phyloP scores from a whole-genome alignment of 2,329 filamentous ascomycete species.

The Penicillium digitatum region DNA sequence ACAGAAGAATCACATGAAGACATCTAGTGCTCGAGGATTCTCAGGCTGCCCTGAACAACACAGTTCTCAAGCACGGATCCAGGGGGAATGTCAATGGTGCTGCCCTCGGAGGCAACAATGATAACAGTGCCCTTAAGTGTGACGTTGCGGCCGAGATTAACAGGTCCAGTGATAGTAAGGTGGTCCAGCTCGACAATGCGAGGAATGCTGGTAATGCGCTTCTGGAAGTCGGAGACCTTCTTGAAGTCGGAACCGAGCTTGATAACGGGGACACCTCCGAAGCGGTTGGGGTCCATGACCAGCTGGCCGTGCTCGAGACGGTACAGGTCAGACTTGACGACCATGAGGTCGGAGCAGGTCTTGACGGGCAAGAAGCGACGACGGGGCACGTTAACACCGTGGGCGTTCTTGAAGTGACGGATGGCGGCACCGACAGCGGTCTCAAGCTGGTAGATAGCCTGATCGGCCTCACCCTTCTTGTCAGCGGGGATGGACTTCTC shows the following conservation, averaged over 20 bases:
- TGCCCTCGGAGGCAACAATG: constrained; percentile 95
- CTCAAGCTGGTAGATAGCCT: constrained; percentile 97
- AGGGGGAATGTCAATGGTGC: constrained; percentile 95
- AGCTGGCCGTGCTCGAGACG: constrained; percentile 97
- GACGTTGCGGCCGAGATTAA: constrained; percentile 93
- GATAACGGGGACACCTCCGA: constrained; percentile 94
- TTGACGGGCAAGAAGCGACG: constrained; percentile 98
- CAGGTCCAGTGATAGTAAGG: constrained; percentile 93
- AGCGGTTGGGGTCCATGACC: constrained; percentile 92
- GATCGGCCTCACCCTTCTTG: constrained; percentile 99
- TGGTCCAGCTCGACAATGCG: constrained; percentile 58
- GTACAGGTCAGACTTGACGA: constrained; percentile 99
- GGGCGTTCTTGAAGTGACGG: constrained; percentile 96
- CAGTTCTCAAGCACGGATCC: constrained; percentile 98
- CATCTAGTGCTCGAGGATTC: constrained; percentile 62
- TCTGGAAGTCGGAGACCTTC: constrained; percentile 81
- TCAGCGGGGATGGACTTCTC: constrained; percentile 97
- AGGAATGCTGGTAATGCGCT: constrained; percentile 49
- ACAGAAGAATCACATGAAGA: neutral
- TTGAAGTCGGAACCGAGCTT: constrained; percentile 99
- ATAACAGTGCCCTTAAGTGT: constrained; percentile 97
- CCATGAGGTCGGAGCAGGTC: constrained; percentile 98
- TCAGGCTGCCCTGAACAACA: constrained; percentile 93
- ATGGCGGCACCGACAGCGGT: constrained; percentile 98
- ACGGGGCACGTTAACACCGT: constrained; percentile 97